Evolutionary conservation across 257 asterid species (phyloP).

Genomic region (Primulina huaijiensis): DNA sequence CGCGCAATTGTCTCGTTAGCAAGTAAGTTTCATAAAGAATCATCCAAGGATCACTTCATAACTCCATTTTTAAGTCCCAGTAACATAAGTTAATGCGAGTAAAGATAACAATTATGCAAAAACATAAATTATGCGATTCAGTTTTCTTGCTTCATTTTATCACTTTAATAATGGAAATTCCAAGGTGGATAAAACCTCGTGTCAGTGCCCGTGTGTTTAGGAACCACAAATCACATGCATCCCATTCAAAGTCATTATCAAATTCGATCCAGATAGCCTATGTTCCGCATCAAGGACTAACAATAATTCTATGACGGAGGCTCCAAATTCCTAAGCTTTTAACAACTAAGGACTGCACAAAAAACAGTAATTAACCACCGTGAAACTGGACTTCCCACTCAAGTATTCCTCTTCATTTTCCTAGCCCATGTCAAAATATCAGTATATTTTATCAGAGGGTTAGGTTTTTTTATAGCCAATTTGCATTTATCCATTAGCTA

Average conservation of each 20-base stretch:
- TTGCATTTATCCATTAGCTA: neutral
- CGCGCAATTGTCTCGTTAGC: neutral
- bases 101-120: too few species aligned
- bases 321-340: neutral
- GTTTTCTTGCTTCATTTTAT: neutral
- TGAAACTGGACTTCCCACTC: conserved; percentile 3
- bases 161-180: neutral
- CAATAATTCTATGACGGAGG: conserved; percentile 1
- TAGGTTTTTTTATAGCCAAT: neutral
- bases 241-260: neutral
- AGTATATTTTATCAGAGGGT: neutral
- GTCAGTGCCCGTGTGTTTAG: neutral
- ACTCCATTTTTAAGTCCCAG: neutral
- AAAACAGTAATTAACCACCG: neutral
- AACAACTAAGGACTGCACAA: neutral
- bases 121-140: too few species aligned
- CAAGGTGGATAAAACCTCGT: neutral
- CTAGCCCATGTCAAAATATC: neutral
- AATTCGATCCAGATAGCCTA: neutral
- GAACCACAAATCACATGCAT: neutral
- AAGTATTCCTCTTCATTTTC: conserved; percentile 5
- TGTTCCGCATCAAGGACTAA: neutral
- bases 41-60: too few species aligned
- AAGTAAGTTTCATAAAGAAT: too few species aligned
- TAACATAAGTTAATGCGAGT: neutral